Conservation (phyloP, 2,329 filamentous ascomycete genomes). For the Ceratocystis huliohia region DNA sequence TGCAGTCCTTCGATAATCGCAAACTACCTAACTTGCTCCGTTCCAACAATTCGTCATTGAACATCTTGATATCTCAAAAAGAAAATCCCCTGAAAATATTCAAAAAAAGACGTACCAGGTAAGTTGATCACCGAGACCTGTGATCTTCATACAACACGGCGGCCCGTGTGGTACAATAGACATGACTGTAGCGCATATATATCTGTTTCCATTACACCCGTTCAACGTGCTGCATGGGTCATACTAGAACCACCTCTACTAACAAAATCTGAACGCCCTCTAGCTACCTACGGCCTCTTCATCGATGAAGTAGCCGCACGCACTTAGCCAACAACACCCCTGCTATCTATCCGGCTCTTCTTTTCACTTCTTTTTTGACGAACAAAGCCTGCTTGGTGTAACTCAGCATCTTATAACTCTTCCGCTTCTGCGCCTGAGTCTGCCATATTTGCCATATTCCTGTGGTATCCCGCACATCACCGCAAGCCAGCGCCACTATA, state of each 20-base stretch:
- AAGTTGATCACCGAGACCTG: no score
- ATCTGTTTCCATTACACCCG: background rate
- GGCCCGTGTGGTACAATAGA: background rate
- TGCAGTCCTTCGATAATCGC: no score
- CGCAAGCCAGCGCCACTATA: slow-evolving; percentile 1
- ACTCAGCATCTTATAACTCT: background rate
- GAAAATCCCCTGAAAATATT: no score
- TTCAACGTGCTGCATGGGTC: background rate
- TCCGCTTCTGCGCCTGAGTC: background rate
- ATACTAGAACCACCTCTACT: background rate
- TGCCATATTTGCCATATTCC: background rate
- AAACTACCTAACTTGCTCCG: no score
- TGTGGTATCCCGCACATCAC: background rate
- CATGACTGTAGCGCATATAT: background rate
- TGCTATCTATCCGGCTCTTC: background rate
- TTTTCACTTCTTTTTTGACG: background rate
- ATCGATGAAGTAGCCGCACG: background rate
- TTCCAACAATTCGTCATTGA: no score
- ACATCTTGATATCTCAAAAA: no score
- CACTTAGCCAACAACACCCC: background rate
- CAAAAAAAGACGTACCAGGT: no score
- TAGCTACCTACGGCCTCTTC: background rate
- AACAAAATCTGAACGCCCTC: background rate
- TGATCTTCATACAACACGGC: no score
- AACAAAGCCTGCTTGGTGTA: background rate